Evolutionary conservation across 345 rosid genomes (phyloP), one percentile per base, ranked within the genome.

Genomic region (Clausena lansium): DNA sequence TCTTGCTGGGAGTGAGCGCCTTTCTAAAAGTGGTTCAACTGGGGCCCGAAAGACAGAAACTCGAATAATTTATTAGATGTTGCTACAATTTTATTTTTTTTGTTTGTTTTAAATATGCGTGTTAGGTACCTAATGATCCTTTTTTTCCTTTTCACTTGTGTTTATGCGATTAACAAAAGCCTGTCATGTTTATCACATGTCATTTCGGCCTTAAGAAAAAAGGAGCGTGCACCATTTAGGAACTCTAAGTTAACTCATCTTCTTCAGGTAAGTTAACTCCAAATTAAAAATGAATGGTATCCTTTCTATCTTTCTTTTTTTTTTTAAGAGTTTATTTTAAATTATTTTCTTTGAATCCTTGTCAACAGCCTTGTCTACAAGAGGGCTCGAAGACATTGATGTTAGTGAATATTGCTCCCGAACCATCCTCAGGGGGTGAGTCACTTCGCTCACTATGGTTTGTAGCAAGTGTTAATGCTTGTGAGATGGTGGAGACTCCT

Each of bases 1-100:
- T 88, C 97, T 95, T 78, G 99, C 99, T 55, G 99, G 99, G 70
- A 95, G 99, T 63, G 99, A 95, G 83, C 98, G 99, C 27, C 94
- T 95, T 61, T 91, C 96, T 0, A 95, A 89, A 88, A 95, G 99
- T 80, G 97, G 99, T 35, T 95, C 99, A 36, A 92, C 99, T 0
- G 99, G 99, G 61, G 98, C 93, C 71, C 84, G 99, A 41, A 83
- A 93, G 71, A 93, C 84, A 87, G 99, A 95, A 88, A 95, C 99
- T 79, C 99, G 92, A 78, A 98, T 95, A 87, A 24, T 72, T 7
- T 35, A 35, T 35, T 2, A 30, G 52, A 52, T 24, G 35, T 64
- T 68, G 55, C 30, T 81, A 41, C 41, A 66, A 68, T 30, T 36
- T 45, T 27, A n/a, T 14, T 25, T 54, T 71, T 22, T 6, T 27